Evolutionary conservation across 2,329 filamentous ascomycete genomes (phyloP), one percentile per base, ranked within the genome.

Genomic region (Monosporascus sp.): DNA sequence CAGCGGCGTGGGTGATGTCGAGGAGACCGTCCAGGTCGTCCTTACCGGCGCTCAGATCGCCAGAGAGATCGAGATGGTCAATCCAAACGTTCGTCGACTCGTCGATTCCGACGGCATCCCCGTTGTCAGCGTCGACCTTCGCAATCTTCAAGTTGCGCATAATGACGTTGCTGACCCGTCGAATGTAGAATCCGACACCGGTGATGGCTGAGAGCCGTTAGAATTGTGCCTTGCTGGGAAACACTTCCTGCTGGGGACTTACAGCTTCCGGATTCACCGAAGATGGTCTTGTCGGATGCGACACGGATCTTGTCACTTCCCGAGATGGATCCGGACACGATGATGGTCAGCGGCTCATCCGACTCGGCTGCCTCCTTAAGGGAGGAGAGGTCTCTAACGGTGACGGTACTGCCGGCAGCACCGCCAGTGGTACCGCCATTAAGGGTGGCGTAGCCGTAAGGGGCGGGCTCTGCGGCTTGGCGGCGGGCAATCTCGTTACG

Each of bases 131-230:
- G 7, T 72, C 69, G 1, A 81, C 75, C 53, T 79, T 76, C 55
- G 71, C 64, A 56, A 81, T 74, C 57, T 77, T 77, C 38, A 84
- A 64, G 68, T 84, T 84, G 47, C 77, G 78, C 48, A 84, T 63
- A 52, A 84, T 82, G 48, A 84, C 79, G 58, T 84, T 84, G 53
- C 63, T 72, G 19, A 66, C 69, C 38, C 69, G 63, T 64, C 76
- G 76, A 59, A 82, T 68, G 52, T 72, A 74, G 48, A 82, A 66
- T 7, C 75, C 75, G 43, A 46, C 20, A 27, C 43, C 43, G 24
- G 24, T 46, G 43, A 46, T 46, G 43, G 51, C 76, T 67, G 49
- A 73, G 11, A 43, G 11, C 40, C 24, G 19, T 43, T 20, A 43
- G 40, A 14, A 43, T 19, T 20, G 5, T 24, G 9, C 40, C 9